Conservation (phyloP, 495 filamentous ascomycete species). For the Penicillium roqueforti region DNA sequence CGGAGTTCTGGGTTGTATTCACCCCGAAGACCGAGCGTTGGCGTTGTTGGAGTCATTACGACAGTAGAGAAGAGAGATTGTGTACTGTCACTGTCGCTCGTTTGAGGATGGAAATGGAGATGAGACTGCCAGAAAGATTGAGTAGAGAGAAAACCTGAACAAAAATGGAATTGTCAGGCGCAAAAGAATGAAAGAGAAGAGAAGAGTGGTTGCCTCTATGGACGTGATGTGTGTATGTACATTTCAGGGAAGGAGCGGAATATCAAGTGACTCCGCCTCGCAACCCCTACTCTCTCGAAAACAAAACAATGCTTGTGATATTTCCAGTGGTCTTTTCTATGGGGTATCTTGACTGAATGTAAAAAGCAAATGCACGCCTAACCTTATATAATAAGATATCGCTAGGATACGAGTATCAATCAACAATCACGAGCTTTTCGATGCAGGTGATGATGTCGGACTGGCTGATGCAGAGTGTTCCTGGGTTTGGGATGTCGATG, state of each 20-base stretch:
- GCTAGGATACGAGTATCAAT: background rate
- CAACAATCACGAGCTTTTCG: background rate
- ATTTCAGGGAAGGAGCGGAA: slow-evolving; percentile 1
- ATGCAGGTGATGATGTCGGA: background rate
- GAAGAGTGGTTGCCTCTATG: background rate
- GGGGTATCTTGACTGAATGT: slow-evolving; percentile 8
- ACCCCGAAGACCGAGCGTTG: background rate
- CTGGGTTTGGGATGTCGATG: background rate
- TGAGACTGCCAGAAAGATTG: too few relatives aligned
- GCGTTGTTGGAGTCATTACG: background rate
- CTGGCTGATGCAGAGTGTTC: background rate
- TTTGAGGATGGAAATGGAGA: background rate
- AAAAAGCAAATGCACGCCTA: slow-evolving; percentile 3
- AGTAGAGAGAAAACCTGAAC: background rate
- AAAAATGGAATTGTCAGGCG: background rate
- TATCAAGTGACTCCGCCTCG: background rate
- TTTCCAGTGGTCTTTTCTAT: background rate
- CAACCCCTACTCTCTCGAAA: background rate
- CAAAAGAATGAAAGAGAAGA: background rate
- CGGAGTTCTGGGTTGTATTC: slow-evolving; percentile 10
- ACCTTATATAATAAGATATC: slow-evolving; percentile 1
- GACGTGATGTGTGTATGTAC: slow-evolving; percentile 1
- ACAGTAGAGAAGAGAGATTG: background rate
- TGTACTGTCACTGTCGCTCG: background rate
- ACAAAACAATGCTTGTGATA: background rate